Evolutionary conservation across 129 eudicot genomes (phyloP), one percentile per base, ranked within the genome.

Genomic region (Kitagawia praeruptora): DNA sequence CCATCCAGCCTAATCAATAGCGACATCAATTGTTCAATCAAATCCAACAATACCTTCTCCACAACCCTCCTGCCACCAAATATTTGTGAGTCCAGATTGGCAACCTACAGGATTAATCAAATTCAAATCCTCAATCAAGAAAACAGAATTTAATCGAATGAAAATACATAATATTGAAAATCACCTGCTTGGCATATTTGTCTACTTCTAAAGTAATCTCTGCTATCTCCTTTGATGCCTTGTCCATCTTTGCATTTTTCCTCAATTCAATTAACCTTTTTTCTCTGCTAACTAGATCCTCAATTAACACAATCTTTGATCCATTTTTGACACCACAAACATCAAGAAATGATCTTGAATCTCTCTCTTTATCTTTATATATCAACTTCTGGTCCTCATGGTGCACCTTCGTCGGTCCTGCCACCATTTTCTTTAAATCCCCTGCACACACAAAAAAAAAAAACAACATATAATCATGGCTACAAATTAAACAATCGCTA

Each of bases 381-480:
- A 92, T 82, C 69, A 94, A 27, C 73, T 89, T 94, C 89, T 89
- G 96, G 87, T 94, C 97, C 81, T 91, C 88, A 27, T 86, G 86
- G 78, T 88, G 85, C 73, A 94, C 77, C 79, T 96, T 91, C 0
- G 97, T 94, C 73, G 79, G 76, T 21, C 88, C 92, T 54, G 88
- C 96, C 73, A 94, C 70, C 91, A 88, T 64, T 83, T 92, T 94
- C 90, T 94, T 94, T 81, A 94, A 79, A 15, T 91, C 98, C 79
- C 96, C 98, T 94, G 85, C 78, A 82, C 44, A n/a, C 83, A 69
- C 54, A n/a, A 67, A 77, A 27, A 6, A n/a, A 67, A 77, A 27
- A 6, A 71, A 25, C 47, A 4, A 44, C 78, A n/a, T 10, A 61
- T 0, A 63, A 61, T 3, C 31, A 18, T 4, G 19, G 3, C 23